These are phyloP conservation scores for Carex pumila DNA, from an alignment of 176 grass and related monocot species.

Conservation along the genomic window DNA sequence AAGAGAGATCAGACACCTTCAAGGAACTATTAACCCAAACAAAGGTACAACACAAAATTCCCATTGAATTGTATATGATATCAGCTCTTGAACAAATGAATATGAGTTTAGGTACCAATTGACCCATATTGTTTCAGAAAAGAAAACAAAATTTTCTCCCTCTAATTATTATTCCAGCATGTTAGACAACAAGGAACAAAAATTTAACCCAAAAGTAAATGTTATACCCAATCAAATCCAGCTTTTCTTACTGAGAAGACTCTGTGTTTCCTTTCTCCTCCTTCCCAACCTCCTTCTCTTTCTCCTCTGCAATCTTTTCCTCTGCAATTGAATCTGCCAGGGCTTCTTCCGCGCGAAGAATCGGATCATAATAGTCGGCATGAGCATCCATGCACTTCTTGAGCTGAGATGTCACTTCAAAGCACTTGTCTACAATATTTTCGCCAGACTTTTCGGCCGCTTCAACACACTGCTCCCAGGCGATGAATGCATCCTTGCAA, in stretches of 20 bases:
- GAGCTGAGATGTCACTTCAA: conserved; percentile 43
- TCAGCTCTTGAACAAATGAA: background rate
- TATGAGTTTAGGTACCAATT: conserved; percentile 10
- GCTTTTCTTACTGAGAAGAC: background rate
- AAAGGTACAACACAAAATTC: background rate
- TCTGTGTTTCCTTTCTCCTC: background rate
- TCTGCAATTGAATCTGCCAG: conserved; percentile 18
- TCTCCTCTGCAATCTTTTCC: background rate
- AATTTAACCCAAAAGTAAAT: background rate
- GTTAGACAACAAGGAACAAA: background rate
- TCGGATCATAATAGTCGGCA: conserved; percentile 59
- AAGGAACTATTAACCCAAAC: background rate
- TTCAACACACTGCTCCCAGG: conserved; percentile 78
- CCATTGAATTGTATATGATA: background rate
- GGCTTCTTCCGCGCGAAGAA: conserved; percentile 44
- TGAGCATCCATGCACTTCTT: conserved; percentile 85
- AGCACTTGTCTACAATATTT: conserved; percentile 64
- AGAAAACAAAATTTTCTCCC: conserved; percentile 22
- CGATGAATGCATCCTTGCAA: conserved; percentile 58
- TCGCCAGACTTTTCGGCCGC: conserved; percentile 39
- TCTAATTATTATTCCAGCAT: conserved; percentile 9
- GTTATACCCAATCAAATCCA: conserved; percentile 10
- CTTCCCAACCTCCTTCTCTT: background rate
- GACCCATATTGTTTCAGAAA: conserved; percentile 12
- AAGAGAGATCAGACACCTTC: background rate